phyloP scores from a whole-genome alignment of 257 asterid species.

The Hygrophila difformis region DNA sequence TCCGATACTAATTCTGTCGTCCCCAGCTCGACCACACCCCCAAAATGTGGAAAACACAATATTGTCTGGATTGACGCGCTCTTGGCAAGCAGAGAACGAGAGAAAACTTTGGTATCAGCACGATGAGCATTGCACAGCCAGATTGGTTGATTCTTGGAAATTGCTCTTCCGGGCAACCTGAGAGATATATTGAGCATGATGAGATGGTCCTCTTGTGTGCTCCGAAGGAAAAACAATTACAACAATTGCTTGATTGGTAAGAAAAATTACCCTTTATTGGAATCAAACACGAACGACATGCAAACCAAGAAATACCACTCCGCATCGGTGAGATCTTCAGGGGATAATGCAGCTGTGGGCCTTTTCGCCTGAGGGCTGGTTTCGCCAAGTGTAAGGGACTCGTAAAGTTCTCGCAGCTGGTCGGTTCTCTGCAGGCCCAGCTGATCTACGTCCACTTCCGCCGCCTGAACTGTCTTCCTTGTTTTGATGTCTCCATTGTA shows the following conservation, averaged over 20 bases:
- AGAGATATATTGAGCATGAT: slow-evolving; percentile 1
- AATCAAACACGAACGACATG: slow-evolving; percentile 73
- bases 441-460: slow-evolving; percentile 42
- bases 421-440: slow-evolving; percentile 71
- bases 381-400: slow-evolving; percentile 61
- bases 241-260: not conserved
- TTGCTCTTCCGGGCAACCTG: slow-evolving; percentile 77
- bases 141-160: slow-evolving; percentile 37
- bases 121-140: slow-evolving; percentile 75
- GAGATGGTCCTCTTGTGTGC: not conserved
- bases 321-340: slow-evolving; percentile 85
- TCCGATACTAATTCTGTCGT: slow-evolving; percentile 66
- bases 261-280: slow-evolving; percentile 70
- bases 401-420: slow-evolving; percentile 64
- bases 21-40: slow-evolving; percentile 84
- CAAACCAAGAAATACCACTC: slow-evolving; percentile 97
- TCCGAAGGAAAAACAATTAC: no score
- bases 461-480: slow-evolving; percentile 61
- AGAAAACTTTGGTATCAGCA: slow-evolving; percentile 63
- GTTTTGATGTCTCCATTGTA: slow-evolving; percentile 91
- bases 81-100: slow-evolving; percentile 85
- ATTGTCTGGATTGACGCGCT: slow-evolving; percentile 86
- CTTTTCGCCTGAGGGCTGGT: slow-evolving; percentile 49
- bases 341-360: slow-evolving; percentile 81
- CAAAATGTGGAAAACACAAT: slow-evolving; percentile 75